Evolutionary conservation across 495 filamentous ascomycete genomes (phyloP).

Genomic region (Sordaria brevicollis): DNA sequence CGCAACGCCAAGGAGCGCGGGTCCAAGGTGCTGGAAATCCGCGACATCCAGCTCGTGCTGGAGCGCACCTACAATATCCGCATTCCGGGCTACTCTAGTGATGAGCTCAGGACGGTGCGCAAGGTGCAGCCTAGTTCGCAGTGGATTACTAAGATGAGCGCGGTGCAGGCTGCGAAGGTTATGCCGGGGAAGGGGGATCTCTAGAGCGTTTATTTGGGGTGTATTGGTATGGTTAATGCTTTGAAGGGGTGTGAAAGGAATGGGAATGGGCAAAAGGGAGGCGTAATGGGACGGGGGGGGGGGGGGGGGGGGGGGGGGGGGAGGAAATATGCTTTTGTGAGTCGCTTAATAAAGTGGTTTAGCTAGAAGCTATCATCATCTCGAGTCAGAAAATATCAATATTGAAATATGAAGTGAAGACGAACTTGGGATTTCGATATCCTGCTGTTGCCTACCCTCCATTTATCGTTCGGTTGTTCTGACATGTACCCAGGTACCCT

Average conservation of each 20-base stretch:
- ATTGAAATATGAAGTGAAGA: too few relatives aligned
- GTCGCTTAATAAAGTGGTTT: too few relatives aligned
- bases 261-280: not conserved
- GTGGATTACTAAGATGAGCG: constrained; percentile 94
- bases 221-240: not conserved
- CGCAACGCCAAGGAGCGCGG: constrained; percentile 84
- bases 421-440: too few relatives aligned
- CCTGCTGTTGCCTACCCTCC: not conserved
- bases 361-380: too few relatives aligned
- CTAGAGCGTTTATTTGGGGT: constrained; percentile 8
- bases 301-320: too few relatives aligned
- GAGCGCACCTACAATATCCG: constrained; percentile 98
- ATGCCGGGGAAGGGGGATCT: constrained; percentile 46
- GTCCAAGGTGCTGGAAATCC: constrained; percentile 80
- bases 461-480: too few relatives aligned
- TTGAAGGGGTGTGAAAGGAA: too few relatives aligned
- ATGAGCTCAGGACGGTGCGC: constrained; percentile 86
- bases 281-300: too few relatives aligned
- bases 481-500: not conserved
- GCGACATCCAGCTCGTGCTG: constrained; percentile 88
- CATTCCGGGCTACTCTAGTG: constrained; percentile 85
- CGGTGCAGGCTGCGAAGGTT: constrained; percentile 84
- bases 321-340: too few relatives aligned
- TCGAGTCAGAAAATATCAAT: too few relatives aligned
- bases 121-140: constrained; percentile 77